Conservation (phyloP, 2,329 filamentous ascomycete species). For the Colletotrichum coccodes region DNA sequence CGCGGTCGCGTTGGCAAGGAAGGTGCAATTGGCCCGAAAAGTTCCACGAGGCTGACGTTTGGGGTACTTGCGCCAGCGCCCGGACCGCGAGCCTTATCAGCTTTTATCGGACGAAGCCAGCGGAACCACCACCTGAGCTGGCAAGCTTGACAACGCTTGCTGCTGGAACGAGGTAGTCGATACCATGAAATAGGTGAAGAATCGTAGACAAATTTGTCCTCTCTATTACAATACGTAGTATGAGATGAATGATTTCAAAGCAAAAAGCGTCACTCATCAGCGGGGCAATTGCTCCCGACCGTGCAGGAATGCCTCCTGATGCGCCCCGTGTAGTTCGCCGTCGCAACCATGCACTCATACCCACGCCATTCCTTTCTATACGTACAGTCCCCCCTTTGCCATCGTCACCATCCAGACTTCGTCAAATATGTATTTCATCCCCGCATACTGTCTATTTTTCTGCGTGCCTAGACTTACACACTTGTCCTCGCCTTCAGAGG, state of each 20-base stretch:
- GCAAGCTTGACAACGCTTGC: no score
- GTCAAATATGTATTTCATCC: slow-evolving; percentile 5
- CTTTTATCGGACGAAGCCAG: slow-evolving; percentile 21
- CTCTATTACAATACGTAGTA: slow-evolving; percentile 30
- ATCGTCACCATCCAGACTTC: slow-evolving; percentile 14
- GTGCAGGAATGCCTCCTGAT: slow-evolving; percentile 17
- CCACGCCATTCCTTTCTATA: slow-evolving; percentile 3
- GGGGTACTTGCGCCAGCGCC: slow-evolving; percentile 21
- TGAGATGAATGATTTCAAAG: slow-evolving; percentile 29
- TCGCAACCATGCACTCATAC: slow-evolving; percentile 26
- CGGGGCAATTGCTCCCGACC: slow-evolving; percentile 17
- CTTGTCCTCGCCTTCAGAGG: background rate
- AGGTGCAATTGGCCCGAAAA: slow-evolving; percentile 29
- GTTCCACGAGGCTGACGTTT: slow-evolving; percentile 33
- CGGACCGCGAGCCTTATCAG: slow-evolving; percentile 23
- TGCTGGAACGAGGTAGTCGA: no score
- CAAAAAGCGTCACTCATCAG: slow-evolving; percentile 29
- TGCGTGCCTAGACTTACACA: slow-evolving; percentile 27
- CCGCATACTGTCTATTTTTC: slow-evolving; percentile 23
- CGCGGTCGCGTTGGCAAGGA: slow-evolving; percentile 28
- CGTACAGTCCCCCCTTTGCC: slow-evolving; percentile 26
- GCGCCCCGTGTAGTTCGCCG: slow-evolving; percentile 28
- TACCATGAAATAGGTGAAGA: background rate
- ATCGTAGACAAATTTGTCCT: slow-evolving; percentile 13
- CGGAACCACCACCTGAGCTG: background rate